Evolutionary conservation across 306 rosid genomes (phyloP), one percentile per base, ranked within the genome.

Genomic region (Castanospermum australe): DNA sequence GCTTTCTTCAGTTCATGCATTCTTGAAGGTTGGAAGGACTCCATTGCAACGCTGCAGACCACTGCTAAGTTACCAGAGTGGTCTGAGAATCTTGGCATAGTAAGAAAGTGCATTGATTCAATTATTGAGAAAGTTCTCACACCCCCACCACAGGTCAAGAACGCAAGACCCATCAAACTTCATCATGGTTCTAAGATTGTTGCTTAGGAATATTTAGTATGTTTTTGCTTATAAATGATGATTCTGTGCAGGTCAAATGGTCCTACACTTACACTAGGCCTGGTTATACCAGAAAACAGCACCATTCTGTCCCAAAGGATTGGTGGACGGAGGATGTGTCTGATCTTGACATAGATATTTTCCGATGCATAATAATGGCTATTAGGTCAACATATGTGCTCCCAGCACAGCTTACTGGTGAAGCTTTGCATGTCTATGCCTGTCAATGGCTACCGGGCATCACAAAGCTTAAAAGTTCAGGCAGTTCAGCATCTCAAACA

Each of bases 301-400:
- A 88, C 66, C 87, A 89, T 79, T 87, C 92, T 76, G 97, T 90
- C 42, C 98, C 98, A 15, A 95, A 85, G 77, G 99, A 95, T 88
- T 95, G 99, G 99, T 95, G 99, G 99, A 95, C 98, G 0, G 98
- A 95, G 83, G 99, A 95, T 73, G 76, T 95, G 10, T 80, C 98
- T n/a, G 95, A 91, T 79, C 96, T 95, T 17, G 89, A 92, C 81
- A 85, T 93, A 59, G 98, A 95, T 86, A 84, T 89, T 64, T 93
- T 95, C 67, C 86, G 97, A 22, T 93, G 94, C 63, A 82, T 95
- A 71, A 78, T 93, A 66, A 86, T 87, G 78, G 92, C 94, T 17
- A 84, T 95, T 67, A 79, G 94, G 75, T 85, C 99, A 52, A 88
- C 95, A 0, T 75, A 86, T 76, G 81, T 90, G 79, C 83, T 95